Evolutionary conservation across 2,329 filamentous ascomycete genomes (phyloP).

Genomic region (Nigrospora oryzae): DNA sequence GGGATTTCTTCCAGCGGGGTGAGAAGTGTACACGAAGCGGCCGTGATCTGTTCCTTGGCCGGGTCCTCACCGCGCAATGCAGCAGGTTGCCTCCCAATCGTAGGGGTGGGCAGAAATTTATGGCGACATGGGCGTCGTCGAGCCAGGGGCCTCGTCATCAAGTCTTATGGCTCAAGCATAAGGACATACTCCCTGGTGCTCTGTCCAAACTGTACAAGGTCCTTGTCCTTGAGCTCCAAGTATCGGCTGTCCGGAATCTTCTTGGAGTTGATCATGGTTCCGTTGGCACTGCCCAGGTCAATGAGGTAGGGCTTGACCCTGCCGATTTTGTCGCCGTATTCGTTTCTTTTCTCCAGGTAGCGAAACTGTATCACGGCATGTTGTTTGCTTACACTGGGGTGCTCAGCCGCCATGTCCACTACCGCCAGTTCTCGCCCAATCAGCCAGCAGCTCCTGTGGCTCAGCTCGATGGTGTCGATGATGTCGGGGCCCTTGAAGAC

Average conservation of each 20-base stretch:
- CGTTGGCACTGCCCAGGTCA: conserved; percentile 89
- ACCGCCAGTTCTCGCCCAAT: conserved; percentile 74
- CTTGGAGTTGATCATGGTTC: conserved; percentile 74
- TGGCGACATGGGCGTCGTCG: too few relatives aligned
- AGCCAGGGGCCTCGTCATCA: conserved; percentile 12
- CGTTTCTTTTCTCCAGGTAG: conserved; percentile 72
- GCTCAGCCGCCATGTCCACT: conserved; percentile 76
- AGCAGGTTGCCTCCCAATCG: too few relatives aligned
- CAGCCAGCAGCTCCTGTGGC: conserved; percentile 78
- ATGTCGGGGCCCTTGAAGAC: conserved; percentile 81
- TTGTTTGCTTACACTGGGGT: conserved; percentile 90
- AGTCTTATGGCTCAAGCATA: conserved; percentile 58
- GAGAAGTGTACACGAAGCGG: too few relatives aligned
- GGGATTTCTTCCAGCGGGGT: too few relatives aligned
- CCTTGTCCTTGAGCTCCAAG: conserved; percentile 79
- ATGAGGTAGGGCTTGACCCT: conserved; percentile 82
- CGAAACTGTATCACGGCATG: conserved; percentile 94
- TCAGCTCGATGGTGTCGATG: conserved; percentile 73
- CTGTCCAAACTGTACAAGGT: conserved; percentile 80
- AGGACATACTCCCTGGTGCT: conserved; percentile 93
- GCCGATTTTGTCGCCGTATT: conserved; percentile 77
- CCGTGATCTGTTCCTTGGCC: too few relatives aligned
- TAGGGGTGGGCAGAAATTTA: too few relatives aligned
- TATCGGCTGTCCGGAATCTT: conserved; percentile 68
- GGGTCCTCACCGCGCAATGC: too few relatives aligned